Conservation (phyloP, 2,329 filamentous ascomycete species). For the Dothistroma septosporum region DNA sequence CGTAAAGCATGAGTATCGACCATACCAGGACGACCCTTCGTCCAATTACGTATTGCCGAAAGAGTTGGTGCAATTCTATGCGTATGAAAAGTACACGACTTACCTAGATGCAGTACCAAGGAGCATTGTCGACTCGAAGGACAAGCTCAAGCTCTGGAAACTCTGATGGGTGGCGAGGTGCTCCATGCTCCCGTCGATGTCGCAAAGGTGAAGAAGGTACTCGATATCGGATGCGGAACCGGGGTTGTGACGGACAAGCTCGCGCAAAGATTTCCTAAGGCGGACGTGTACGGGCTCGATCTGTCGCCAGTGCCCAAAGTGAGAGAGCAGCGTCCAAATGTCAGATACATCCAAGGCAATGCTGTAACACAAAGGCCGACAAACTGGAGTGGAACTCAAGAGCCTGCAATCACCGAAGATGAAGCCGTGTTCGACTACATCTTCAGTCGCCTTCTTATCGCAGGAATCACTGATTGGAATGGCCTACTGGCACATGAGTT, state of each 20-base stretch:
- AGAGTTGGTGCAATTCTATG: not conserved
- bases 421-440: conserved; percentile 14
- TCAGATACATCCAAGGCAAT: conserved; percentile 19
- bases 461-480: conserved; percentile 18
- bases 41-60: not conserved
- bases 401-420: not conserved
- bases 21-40: not conserved
- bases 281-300: conserved; percentile 36
- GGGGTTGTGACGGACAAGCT: conserved; percentile 26
- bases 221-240: conserved; percentile 31
- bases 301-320: conserved; percentile 19
- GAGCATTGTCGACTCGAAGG: conserved; percentile 18
- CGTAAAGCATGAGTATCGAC: too few relatives aligned
- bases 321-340: conserved; percentile 8
- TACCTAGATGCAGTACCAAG: not conserved
- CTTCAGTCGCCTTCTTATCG: conserved; percentile 19
- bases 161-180: conserved; percentile 15
- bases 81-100: not conserved
- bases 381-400: not conserved
- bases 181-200: conserved; percentile 16
- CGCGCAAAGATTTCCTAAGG: conserved; percentile 16
- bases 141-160: conserved; percentile 10
- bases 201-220: not conserved
- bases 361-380: conserved; percentile 5
- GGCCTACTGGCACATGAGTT: conserved; percentile 9